Base-by-base conservation (phyloP, 495 filamentous ascomycete species). In the Evernia prunastri region DNA sequence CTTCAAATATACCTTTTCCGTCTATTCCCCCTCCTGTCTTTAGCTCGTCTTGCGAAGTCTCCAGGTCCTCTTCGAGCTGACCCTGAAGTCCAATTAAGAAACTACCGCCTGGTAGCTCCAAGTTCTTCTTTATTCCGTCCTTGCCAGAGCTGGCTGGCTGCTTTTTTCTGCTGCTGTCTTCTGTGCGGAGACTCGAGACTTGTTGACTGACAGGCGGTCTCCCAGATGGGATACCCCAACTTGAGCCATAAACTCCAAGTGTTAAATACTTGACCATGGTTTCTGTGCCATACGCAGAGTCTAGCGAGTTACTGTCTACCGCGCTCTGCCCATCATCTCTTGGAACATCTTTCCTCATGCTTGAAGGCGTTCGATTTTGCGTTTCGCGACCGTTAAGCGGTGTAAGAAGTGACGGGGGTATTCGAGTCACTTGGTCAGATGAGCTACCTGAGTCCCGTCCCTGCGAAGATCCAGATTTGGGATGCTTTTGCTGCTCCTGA, bases 11-110 rank as follows among this genome's bases (percentile, higher is more conserved):
- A 42, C 17, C 59, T 17, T 61, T 63, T 6, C 25, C 25, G 20
- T 63, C 66, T 39, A 36, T 58, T 29, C 33, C 39, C 72, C 71
- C 63, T 13, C 66, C 67, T 2, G 47, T 51, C 23, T 69, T 65
- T 61, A 42, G 56, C n/a, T 68, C 66, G 15, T 37, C 31, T 23
- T 59, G 74, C 72, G 10, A 72, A 69, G 42, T 70, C 64, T 36
- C 65, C 64, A 37, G 68, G 12, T 73, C 66, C 23, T 80, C 79
- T 25, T 83, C 81, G 54, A 88, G 72, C 49, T 86, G 79, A 18
- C 88, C 86, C 61, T 80, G 80, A 6, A 92, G 77, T 4, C 90
- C 90, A 63, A 95, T 82, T 15, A 92, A 74, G 68, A 87, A 95
- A 61, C 82, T 82, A 9, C 88, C 89, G 20, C 61, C 63, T 58